Percentiles rank a stretch among this genome's conserved stretches.
These are phyloP conservation scores for Scytalidium sp. DNA, from an alignment of 2,329 filamentous ascomycete genomes.

Conservation along the genomic window DNA sequence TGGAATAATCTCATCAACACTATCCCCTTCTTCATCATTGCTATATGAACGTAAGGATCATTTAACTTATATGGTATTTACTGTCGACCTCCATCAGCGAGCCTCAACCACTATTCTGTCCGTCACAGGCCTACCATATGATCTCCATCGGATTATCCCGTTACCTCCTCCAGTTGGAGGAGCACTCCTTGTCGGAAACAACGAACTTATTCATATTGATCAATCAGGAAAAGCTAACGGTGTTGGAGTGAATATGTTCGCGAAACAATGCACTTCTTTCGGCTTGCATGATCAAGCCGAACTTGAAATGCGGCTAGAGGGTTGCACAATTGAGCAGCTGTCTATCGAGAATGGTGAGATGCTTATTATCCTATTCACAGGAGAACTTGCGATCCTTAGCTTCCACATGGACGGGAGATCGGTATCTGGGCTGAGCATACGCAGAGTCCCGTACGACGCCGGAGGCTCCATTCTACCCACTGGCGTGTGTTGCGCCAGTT, in stretches of 20 bases:
- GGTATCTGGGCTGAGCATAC: slow-evolving; percentile 81
- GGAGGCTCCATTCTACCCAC: slow-evolving; percentile 62
- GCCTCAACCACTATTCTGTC: slow-evolving; percentile 92
- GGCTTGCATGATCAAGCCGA: slow-evolving; percentile 83
- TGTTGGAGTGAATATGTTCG: slow-evolving; percentile 88
- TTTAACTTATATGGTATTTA: slow-evolving; percentile 90
- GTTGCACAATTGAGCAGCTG: slow-evolving; percentile 73
- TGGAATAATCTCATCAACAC: slow-evolving; percentile 81
- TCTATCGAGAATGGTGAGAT: slow-evolving; percentile 78
- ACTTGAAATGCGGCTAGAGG: slow-evolving; percentile 76
- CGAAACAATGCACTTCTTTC: slow-evolving; percentile 78
- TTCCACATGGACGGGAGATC: slow-evolving; percentile 90
- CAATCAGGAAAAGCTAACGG: slow-evolving; percentile 93
- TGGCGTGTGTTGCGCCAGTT: slow-evolving; percentile 66
- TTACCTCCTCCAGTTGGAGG: slow-evolving; percentile 86
- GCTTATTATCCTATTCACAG: slow-evolving; percentile 75
- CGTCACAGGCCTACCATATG: slow-evolving; percentile 79
- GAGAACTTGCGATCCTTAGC: slow-evolving; percentile 69
- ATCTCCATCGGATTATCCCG: slow-evolving; percentile 78
- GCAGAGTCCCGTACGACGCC: slow-evolving; percentile 57
- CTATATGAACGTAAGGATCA: slow-evolving; percentile 76
- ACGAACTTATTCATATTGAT: slow-evolving; percentile 92
- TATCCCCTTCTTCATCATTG: slow-evolving; percentile 70
- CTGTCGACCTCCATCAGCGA: slow-evolving; percentile 86
- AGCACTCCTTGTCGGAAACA: slow-evolving; percentile 79